Percentiles rank a stretch among this genome's conserved stretches.
These are phyloP conservation scores for Eutrema yunnanense DNA, from an alignment of 345 rosid species.

Conservation along the genomic window DNA sequence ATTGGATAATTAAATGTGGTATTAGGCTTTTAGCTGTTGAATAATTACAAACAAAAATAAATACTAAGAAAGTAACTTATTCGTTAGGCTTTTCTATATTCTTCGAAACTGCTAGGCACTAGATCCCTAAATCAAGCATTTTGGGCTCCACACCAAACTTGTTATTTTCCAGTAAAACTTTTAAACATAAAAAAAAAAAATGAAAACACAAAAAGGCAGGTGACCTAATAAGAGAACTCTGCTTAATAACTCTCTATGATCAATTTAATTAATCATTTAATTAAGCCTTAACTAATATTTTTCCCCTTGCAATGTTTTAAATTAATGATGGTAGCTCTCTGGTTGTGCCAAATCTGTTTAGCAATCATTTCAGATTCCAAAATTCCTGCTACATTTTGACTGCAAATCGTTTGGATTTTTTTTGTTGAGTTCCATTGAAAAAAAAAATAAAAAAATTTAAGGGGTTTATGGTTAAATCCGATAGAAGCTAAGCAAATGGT, in stretches of 20 bases:
- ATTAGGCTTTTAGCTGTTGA: not conserved
- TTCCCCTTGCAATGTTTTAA: slow-evolving; percentile 2
- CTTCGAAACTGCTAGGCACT: slow-evolving; percentile 18
- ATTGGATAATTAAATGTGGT: not conserved
- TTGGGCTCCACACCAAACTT: slow-evolving; percentile 25
- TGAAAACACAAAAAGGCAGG: slow-evolving; percentile 26
- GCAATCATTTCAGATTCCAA: slow-evolving; percentile 32
- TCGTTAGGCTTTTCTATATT: not conserved
- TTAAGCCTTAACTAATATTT: slow-evolving; percentile 9
- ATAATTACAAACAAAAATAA: not conserved
- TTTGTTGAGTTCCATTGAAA: slow-evolving; percentile 24
- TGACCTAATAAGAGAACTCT: slow-evolving; percentile 24
- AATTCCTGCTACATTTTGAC: slow-evolving; percentile 18
- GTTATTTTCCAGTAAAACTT: not conserved
- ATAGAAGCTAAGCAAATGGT: slow-evolving; percentile 12
- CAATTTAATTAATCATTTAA: slow-evolving; percentile 6
- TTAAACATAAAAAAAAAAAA: not conserved
- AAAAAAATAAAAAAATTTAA: not conserved
- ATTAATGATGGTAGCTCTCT: slow-evolving; percentile 9
- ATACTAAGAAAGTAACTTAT: not conserved
- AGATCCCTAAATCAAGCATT: slow-evolving; percentile 21
- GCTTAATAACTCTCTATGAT: not conserved
- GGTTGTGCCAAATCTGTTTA: slow-evolving; percentile 27
- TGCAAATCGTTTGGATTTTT: slow-evolving; percentile 18
- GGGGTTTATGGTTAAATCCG: slow-evolving; percentile 15